Conservation (phyloP, 1,284 basidiomycete species). For the Irpex sp. region DNA sequence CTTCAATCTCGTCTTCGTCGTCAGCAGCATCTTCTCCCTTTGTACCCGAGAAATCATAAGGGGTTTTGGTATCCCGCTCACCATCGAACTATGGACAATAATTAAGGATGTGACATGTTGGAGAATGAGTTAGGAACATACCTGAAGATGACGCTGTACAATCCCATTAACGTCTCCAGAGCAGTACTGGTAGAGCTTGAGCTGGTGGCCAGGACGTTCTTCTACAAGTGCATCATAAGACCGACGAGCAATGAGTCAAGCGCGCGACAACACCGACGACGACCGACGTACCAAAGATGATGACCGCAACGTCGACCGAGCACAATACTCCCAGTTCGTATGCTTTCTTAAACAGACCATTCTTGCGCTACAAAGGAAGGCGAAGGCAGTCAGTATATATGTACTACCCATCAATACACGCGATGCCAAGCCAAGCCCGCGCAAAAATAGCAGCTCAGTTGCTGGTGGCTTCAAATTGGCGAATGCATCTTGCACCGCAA, state of each 20-base stretch:
- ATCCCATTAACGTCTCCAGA: constrained; percentile 47
- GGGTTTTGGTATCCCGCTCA: constrained; percentile 42
- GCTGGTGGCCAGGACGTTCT: constrained; percentile 46
- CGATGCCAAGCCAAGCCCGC: constrained; percentile 29
- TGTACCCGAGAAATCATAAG: constrained; percentile 39
- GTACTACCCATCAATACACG: constrained; percentile 22
- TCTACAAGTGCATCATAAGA: constrained; percentile 24
- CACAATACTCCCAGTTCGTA: constrained; percentile 84
- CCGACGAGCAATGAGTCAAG: not conserved
- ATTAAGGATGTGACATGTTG: not conserved
- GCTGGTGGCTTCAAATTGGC: not conserved
- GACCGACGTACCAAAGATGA: constrained; percentile 50
- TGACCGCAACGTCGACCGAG: constrained; percentile 66
- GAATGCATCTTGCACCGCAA: not conserved
- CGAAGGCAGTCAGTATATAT: not conserved
- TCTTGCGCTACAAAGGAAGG: constrained; percentile 59
- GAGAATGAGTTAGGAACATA: constrained; percentile 23
- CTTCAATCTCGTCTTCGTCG: constrained; percentile 44
- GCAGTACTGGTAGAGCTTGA: constrained; percentile 58
- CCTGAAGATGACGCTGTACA: constrained; percentile 45
- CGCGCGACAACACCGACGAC: not conserved
- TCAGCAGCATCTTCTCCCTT: constrained; percentile 34
- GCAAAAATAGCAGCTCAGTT: constrained; percentile 32
- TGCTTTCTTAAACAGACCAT: constrained; percentile 88
- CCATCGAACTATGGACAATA: constrained; percentile 40